Percentiles rank a stretch among this genome's conserved stretches.
These are phyloP conservation scores for Takashimella koratensis DNA, from an alignment of 1,284 basidiomycete genomes.

Conservation along the genomic window DNA sequence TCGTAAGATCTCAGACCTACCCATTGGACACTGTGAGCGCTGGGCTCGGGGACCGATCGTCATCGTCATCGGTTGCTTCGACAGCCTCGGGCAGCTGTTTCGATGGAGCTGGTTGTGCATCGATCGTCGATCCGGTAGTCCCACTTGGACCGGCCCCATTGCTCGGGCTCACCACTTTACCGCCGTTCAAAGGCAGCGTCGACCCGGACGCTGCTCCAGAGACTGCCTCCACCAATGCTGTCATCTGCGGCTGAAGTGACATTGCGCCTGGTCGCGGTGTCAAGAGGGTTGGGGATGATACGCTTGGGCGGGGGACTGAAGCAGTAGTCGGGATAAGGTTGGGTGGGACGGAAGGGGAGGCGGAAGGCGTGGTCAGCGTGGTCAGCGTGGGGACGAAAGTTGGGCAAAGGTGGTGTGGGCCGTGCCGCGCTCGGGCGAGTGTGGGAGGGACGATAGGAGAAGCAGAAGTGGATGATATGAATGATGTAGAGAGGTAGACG, in stretches of 20 bases:
- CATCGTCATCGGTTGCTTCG: neutral
- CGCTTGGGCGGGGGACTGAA: constrained; percentile 20
- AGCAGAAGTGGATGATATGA: neutral
- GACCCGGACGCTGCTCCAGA: neutral
- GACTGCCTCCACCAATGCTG: neutral
- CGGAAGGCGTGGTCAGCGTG: neutral
- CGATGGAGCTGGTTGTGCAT: neutral
- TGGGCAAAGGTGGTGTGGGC: too few species aligned
- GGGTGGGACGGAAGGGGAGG: neutral
- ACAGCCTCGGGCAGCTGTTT: neutral
- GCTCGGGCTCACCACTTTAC: too few species aligned
- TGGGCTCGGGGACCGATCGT: constrained; percentile 14
- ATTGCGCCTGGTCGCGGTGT: constrained; percentile 13
- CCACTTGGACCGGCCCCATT: too few species aligned
- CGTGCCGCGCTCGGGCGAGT: too few species aligned
- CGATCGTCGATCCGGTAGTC: too few species aligned
- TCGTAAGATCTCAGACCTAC: too few species aligned
- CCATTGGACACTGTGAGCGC: constrained; percentile 21
- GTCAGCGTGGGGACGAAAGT: neutral
- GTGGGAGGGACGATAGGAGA: neutral
- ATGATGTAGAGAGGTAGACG: neutral
- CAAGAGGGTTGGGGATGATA: constrained; percentile 14
- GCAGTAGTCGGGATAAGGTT: too few species aligned
- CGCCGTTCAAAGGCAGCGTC: neutral
- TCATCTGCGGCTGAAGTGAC: constrained; percentile 8